Conservation (phyloP, 805 yeast species). For the Hemisphaericaspora nanyangensis region DNA sequence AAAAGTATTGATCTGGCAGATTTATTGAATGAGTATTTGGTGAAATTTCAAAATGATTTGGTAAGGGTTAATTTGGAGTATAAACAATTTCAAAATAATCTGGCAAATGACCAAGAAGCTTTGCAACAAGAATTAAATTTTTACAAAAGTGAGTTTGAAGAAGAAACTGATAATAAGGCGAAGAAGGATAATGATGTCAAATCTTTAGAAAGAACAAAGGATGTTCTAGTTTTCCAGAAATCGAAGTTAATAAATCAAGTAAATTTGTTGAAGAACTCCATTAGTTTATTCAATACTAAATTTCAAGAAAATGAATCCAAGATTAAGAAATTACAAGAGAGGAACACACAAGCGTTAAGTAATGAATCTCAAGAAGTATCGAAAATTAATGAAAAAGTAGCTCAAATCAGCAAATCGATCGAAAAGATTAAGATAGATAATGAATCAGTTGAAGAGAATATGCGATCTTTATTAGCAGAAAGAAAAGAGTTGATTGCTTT, state of each 20-base stretch:
- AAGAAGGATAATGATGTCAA: conserved; percentile 30
- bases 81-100: conserved; percentile 13
- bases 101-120: conserved; percentile 11
- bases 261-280: conserved; percentile 15
- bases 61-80: conserved; percentile 17
- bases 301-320: conserved; percentile 14
- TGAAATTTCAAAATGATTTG: conserved; percentile 24
- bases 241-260: conserved; percentile 24
- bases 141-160: conserved; percentile 36
- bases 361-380: conserved; percentile 21
- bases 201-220: conserved; percentile 27
- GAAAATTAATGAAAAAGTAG: conserved; percentile 16
- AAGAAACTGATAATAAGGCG: conserved; percentile 26
- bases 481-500: conserved; percentile 17
- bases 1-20: conserved; percentile 15
- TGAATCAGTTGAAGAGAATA: conserved; percentile 22
- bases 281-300: conserved; percentile 17
- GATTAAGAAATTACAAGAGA: conserved; percentile 19
- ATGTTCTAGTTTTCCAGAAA: conserved; percentile 29
- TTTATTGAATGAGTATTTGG: conserved; percentile 20
- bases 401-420: conserved; percentile 12
- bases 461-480: conserved; percentile 19
- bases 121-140: conserved; percentile 25
- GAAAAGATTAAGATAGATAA: conserved; percentile 17
- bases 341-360: conserved; percentile 19